Base-by-base conservation (phyloP, 495 filamentous ascomycete genomes). In the Aspergillus asperescens region DNA sequence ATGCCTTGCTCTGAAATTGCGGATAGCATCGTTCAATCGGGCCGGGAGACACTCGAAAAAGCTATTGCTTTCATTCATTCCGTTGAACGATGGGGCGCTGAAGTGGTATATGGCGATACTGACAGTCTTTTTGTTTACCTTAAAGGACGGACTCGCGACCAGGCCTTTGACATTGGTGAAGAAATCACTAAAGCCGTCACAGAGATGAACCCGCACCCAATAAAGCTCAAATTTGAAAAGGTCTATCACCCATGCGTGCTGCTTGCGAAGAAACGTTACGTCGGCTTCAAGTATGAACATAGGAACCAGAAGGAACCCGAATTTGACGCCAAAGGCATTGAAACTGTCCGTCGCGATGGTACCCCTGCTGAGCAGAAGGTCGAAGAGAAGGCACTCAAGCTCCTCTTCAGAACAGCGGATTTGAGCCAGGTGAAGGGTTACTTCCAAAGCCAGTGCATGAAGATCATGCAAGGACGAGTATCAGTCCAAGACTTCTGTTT, bases 1-100 rank as follows among this genome's bases (percentile, higher is more conserved):
- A 97, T 97, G 94, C 93, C 93, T 3, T 98, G 93, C 66, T 86
- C 90, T 12, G 93, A 98, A 68, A 96, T 98, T 55, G 94, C 93
- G 25, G 93, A 98, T 71, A 95, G 89, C 69, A 97, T 98, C 62
- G 93, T 97, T 0, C 93, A 97, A 65, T 91, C 91, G 0, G 93
- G 87, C 3, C 83, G 92, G 12, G 93, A 97, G 67, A 98, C 90
- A 0, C 77, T 98, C 2, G 93, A 98, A 69, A 90, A 89, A 56
- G 88, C 94, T 20, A 96, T 96, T 55, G 88, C 88, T 3, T 77
- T 92, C 40, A 97, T 98, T 20, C 91, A 98, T 63, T 89, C 86
- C 4, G 80, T 90, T 7, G 79, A 84, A 39, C 77, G 80, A 35
- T 97, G 94, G 94, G 86, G 82, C 32, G 93, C 93, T 7, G 92